Evolutionary conservation across 345 rosid species (phyloP).

Genomic region (Brassica juncea): DNA sequence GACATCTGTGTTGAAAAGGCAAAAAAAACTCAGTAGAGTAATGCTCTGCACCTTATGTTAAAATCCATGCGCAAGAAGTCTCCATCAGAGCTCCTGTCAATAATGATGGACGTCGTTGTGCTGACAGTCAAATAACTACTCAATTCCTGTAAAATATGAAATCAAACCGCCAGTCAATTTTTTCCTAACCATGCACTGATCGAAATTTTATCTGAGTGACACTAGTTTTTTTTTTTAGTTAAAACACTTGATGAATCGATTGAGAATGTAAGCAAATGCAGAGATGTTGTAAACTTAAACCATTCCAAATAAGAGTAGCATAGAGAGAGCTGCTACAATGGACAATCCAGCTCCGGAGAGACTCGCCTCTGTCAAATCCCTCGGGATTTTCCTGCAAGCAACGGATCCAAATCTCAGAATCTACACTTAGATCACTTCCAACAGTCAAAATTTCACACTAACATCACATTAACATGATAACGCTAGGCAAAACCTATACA

Average conservation of each 20-base stretch:
- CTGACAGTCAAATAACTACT: conserved; percentile 73
- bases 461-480: conserved; percentile 4
- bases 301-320: conserved; percentile 98
- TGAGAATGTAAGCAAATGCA: conserved; percentile 6
- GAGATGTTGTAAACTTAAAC: conserved; percentile 44
- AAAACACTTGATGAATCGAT: background rate
- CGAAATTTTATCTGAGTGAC: background rate
- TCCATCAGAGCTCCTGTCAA: conserved; percentile 90
- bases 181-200: background rate
- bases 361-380: conserved; percentile 98
- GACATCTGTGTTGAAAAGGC: background rate
- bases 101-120: conserved; percentile 81
- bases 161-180: conserved; percentile 11
- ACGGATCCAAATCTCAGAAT: conserved; percentile 14
- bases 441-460: background rate
- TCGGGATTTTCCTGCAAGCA: conserved; percentile 86
- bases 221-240: background rate
- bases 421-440: background rate
- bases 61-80: conserved; percentile 91
- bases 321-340: conserved; percentile 76
- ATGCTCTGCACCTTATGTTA: conserved; percentile 77
- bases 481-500: conserved; percentile 18
- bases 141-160: conserved; percentile 62
- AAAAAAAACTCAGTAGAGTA: background rate
- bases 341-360: conserved; percentile 97